Base-by-base conservation (phyloP, 331 rosid genomes). In the Phaseolus coccineus region DNA sequence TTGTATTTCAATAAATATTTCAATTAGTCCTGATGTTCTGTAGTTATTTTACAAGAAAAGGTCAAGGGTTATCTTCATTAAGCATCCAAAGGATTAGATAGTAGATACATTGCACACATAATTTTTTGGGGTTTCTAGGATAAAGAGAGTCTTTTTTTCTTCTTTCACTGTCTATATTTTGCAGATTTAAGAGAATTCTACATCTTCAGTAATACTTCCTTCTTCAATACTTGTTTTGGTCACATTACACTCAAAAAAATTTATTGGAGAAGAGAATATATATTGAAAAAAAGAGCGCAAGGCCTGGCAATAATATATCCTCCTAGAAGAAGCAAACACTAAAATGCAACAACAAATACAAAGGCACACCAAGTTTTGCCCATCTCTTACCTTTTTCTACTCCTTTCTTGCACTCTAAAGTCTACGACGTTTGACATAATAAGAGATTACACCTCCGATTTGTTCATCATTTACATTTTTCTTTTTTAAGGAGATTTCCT, bases 191-290 rank as follows among this genome's bases (percentile, higher is more conserved):
- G 48, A 12, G 30, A 39, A 35, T 8, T 64, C 15, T 25, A n/a
- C 33, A 62, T 33, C 44, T 6, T 14, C 44, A 35, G 24, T 15
- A 48, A 62, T 62, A 63, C 46, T 15, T 33, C 14, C 44, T 62
- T 19, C 69, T 63, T 3, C 47, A 16, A 57, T 57, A 56, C n/a
- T 16, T 63, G 69, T 15, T 63, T 63, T 63, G 47, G 47, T 33
- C 10, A 57, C 64, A 25, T 37, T 37, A 1, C 31, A 28, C 25
- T n/a, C 28, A 59, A 59, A 8, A 2, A 16, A 19, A 19, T 19
- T 37, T n/a, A 64, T 35, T 64, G 30, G 30, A 37, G 70, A 64
- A 65, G 69, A 1, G 37, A 58, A 27, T 30, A 37, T 30, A 37
- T 28, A 14, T 61, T 30, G 4, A 61, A 25, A 40, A 59, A 61